A percentile compares a stretch with the other conserved stretches of the same genome.
phyloP scores from a whole-genome alignment of 2,329 filamentous ascomycete species.

The Aspergillus sergii region DNA sequence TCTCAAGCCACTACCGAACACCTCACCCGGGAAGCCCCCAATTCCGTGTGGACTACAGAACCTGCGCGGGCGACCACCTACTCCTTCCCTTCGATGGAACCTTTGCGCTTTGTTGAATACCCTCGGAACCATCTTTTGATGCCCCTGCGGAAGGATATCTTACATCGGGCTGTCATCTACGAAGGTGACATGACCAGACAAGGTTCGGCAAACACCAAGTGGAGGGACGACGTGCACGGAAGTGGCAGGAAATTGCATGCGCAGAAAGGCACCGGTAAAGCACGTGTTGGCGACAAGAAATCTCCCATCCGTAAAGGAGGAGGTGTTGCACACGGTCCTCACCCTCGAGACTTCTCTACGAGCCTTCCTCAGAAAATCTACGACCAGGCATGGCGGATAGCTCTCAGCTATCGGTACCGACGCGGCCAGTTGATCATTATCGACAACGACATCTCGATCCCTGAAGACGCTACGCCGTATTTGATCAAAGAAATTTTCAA shows the following conservation, averaged over 20 bases:
- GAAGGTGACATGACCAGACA: slow-evolving; percentile 87
- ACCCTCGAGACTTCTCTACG: slow-evolving; percentile 87
- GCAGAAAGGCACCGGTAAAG: slow-evolving; percentile 83
- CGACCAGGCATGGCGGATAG: slow-evolving; percentile 92
- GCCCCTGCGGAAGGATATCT: slow-evolving; percentile 84
- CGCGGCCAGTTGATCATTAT: slow-evolving; percentile 85
- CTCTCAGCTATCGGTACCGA: slow-evolving; percentile 86
- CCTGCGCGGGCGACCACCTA: slow-evolving; percentile 84
- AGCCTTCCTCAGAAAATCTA: slow-evolving; percentile 86
- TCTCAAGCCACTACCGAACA: slow-evolving; percentile 34
- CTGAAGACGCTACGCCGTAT: slow-evolving; percentile 54
- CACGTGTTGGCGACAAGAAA: slow-evolving; percentile 79
- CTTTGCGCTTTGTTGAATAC: slow-evolving; percentile 75
- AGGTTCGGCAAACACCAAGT: slow-evolving; percentile 83
- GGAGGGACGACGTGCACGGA: slow-evolving; percentile 78
- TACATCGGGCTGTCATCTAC: slow-evolving; percentile 89
- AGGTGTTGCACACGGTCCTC: slow-evolving; percentile 86
- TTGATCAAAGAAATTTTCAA: slow-evolving; percentile 70
- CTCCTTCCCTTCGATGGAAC: slow-evolving; percentile 86
- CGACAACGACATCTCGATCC: slow-evolving; percentile 72
- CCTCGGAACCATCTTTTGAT: slow-evolving; percentile 80
- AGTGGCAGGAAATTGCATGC: slow-evolving; percentile 78
- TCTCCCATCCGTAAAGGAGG: slow-evolving; percentile 81
- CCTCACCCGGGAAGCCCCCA: slow-evolving; percentile 30
- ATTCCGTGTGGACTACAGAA: slow-evolving; percentile 45